A percentile compares a stretch with the other conserved stretches of the same genome.
Conservation (phyloP, 1,139 yeast species). For the Lodderomyces pseudojiufengensis region DNA sequence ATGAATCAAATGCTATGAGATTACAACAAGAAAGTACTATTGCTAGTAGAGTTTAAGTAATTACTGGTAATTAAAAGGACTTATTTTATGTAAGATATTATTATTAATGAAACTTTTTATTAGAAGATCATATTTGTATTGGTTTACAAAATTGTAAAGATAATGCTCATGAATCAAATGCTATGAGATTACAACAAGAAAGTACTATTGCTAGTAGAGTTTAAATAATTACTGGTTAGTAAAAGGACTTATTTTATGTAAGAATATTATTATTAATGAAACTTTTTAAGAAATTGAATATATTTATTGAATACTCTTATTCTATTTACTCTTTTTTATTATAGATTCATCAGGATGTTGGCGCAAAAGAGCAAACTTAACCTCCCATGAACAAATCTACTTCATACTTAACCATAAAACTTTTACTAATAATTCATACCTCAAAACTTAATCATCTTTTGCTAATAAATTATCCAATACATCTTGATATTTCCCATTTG, state of each 20-base stretch:
- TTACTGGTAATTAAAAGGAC: no score
- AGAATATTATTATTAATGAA: no score
- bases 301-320: neutral
- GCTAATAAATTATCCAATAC: slow-evolving; percentile 40
- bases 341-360: no score
- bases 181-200: slow-evolving; percentile 40
- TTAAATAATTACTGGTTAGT: no score
- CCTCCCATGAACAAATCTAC: no score
- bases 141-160: slow-evolving; percentile 82
- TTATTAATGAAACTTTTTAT: no score
- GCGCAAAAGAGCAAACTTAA: no score
- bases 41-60: slow-evolving; percentile 23
- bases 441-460: neutral
- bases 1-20: slow-evolving; percentile 40
- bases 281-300: neutral
- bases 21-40: slow-evolving; percentile 44
- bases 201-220: slow-evolving; percentile 34
- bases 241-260: no score
- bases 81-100: no score
- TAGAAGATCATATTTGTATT: slow-evolving; percentile 80
- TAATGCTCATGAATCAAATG: slow-evolving; percentile 55
- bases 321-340: neutral
- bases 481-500: slow-evolving; percentile 68
- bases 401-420: no score
- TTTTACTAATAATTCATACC: neutral